These are phyloP conservation scores for Cryphonectria radicalis DNA, from an alignment of 2,329 filamentous ascomycete genomes.

Conservation along the genomic window DNA sequence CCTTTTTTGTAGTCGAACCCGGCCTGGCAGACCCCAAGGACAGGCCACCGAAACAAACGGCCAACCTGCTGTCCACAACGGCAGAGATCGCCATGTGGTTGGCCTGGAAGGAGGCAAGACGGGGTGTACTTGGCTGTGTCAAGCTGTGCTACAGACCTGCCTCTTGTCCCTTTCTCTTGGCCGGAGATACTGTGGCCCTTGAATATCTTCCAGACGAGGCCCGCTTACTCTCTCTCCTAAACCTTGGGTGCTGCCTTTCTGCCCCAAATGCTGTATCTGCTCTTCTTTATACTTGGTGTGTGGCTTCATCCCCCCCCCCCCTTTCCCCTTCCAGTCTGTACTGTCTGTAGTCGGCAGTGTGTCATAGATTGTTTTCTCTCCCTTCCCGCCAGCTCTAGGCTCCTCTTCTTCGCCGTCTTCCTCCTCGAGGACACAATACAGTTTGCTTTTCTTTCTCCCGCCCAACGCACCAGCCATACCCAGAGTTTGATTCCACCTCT, in stretches of 20 bases:
- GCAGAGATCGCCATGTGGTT: not conserved
- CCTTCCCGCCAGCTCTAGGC: not conserved
- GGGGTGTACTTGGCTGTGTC: not conserved
- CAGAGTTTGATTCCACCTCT: not conserved
- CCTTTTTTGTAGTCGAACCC: not conserved
- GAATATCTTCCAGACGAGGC: not conserved
- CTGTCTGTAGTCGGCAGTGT: conserved; percentile 7
- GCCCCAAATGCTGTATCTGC: not conserved
- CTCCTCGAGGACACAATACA: not conserved
- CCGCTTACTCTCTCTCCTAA: not conserved
- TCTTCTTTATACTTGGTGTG: conserved; percentile 27
- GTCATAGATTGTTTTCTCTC: not conserved
- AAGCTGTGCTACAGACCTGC: conserved; percentile 6
- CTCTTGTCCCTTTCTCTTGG: not conserved
- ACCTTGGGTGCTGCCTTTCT: not conserved
- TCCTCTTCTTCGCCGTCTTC: not conserved
- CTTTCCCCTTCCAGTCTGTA: not conserved
- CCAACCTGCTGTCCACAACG: conserved; percentile 7
- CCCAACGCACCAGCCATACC: not conserved
- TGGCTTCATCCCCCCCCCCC: conserved; percentile 4
- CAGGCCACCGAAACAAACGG: conserved; percentile 10
- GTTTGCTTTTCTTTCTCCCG: not conserved
- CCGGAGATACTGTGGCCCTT: not conserved
- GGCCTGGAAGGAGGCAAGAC: not conserved
- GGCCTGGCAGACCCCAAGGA: conserved; percentile 6